Base-by-base conservation (phyloP, 768 basidiomycete genomes). In the Lepiota subincarnata region DNA sequence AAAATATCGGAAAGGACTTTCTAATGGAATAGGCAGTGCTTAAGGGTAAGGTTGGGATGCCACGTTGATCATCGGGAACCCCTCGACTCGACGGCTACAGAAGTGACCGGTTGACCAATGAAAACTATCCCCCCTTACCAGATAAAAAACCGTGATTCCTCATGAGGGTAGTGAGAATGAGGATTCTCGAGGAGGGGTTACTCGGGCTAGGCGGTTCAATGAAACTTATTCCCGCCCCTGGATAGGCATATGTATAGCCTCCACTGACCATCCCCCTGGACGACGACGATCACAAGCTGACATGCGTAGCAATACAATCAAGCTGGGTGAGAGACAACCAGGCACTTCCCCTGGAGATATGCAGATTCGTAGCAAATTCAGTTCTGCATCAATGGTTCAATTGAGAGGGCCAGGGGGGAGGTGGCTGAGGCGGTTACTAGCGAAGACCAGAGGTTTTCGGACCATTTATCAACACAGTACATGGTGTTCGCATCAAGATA, bases 151-250 rank as follows among this genome's bases (percentile, higher is more conserved):
- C 5, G 24, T 24, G 24, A 5, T 24, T 24, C 5, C 24, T 24
- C 24, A 24, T 24, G 24, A 24, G 24, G 8, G 22, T 28, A 6
- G 41, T n/a, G 10, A 13, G 34, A 14, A 34, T 1, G 13, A 1
- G 50, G 64, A 39, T 55, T 68, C 69, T 67, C 60, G 24, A 63
- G 58, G 44, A 68, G 68, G 19, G 68, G 36, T 45, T 68, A 68
- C 2, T 67, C 64, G 3, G 69, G 66, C 2, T 68, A 55, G 20
- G 59, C 60, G 36, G 59, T 24, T 24, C 24, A 5, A 24, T 24
- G 5, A 24, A 24, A 24, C 66, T 0, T 70, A 55, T 75, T 74
- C 64, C 67, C 62, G 46, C 66, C n/a, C 67, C 39, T 74, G 75
- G 13, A 73, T 61, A 11, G 60, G 57, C 0, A 66, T 70, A 14